These are phyloP conservation scores for Galerina marginata DNA, from an alignment of 768 basidiomycete species.

Conservation along the genomic window DNA sequence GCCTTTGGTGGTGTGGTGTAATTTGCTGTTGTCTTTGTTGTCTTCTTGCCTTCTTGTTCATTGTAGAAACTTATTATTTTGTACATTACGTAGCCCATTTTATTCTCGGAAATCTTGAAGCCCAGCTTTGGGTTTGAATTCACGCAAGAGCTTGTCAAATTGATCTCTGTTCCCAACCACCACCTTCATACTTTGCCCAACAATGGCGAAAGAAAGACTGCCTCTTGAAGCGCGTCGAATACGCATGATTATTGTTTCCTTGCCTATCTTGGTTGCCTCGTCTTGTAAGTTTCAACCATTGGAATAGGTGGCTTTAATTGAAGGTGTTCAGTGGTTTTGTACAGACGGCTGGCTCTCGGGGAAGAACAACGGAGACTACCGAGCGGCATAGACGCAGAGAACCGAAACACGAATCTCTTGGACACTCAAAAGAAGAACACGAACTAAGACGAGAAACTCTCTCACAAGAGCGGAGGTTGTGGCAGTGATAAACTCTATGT, in stretches of 20 bases:
- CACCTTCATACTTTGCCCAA: not conserved
- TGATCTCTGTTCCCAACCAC: conserved; percentile 10
- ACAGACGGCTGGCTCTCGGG: conserved; percentile 61
- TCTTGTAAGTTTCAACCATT: conserved; percentile 51
- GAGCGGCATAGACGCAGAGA: conserved; percentile 19
- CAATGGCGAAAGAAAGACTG: conserved; percentile 35
- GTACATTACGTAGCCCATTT: not conserved
- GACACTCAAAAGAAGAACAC: conserved; percentile 21
- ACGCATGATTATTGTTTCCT: conserved; percentile 61
- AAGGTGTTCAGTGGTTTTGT: conserved; percentile 59
- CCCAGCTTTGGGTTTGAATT: not conserved
- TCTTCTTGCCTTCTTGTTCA: not conserved
- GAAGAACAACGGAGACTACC: conserved; percentile 42
- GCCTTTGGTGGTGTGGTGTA: not conserved
- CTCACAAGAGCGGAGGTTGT: not conserved
- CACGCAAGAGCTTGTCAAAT: not conserved
- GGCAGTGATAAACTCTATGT: conserved; percentile 1
- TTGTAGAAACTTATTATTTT: not conserved
- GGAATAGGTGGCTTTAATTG: not conserved
- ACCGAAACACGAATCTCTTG: conserved; percentile 18
- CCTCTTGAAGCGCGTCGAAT: conserved; percentile 44
- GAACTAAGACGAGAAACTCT: conserved; percentile 6
- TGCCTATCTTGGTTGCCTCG: conserved; percentile 69
- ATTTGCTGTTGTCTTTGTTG: not conserved
- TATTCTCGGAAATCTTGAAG: not conserved